Conservation (phyloP, 306 rosid genomes). For the Lathyrus tuberosus region DNA sequence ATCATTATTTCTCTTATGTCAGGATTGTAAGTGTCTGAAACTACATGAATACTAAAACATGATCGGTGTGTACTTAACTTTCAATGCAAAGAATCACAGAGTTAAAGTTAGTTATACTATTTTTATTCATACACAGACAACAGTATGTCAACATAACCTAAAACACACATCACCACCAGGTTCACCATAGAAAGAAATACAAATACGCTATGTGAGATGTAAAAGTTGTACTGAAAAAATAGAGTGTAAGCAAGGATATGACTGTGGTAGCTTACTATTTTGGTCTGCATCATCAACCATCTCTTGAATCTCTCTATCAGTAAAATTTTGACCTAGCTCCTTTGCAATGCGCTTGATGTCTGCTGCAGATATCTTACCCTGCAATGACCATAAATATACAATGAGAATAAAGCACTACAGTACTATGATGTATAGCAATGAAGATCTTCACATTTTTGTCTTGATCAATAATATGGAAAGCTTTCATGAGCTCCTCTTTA, state of each 20-base stretch:
- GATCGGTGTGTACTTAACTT: not conserved
- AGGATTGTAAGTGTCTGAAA: not conserved
- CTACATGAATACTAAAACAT: constrained; percentile 14
- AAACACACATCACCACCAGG: not conserved
- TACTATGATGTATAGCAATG: not conserved
- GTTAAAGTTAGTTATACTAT: constrained; percentile 3
- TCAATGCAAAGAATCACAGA: constrained; percentile 18
- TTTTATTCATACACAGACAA: not conserved
- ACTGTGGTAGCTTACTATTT: constrained; percentile 58
- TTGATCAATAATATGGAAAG: constrained; percentile 76
- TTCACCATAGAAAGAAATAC: constrained; percentile 11
- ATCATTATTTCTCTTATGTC: not conserved
- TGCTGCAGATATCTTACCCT: constrained; percentile 83
- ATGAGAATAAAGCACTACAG: constrained; percentile 24
- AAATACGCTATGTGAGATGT: not conserved
- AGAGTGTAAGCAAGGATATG: constrained; percentile 25
- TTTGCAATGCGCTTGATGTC: constrained; percentile 77
- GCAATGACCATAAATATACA: constrained; percentile 29
- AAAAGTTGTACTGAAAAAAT: constrained; percentile 8
- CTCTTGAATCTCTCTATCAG: constrained; percentile 66
- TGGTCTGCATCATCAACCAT: constrained; percentile 83
- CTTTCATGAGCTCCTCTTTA: constrained; percentile 93
- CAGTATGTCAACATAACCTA: constrained; percentile 18
- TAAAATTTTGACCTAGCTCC: constrained; percentile 71
- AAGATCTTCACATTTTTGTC: constrained; percentile 65